Conservation (phyloP, 106 monocot genomes). For the Cymbidium sinense region DNA sequence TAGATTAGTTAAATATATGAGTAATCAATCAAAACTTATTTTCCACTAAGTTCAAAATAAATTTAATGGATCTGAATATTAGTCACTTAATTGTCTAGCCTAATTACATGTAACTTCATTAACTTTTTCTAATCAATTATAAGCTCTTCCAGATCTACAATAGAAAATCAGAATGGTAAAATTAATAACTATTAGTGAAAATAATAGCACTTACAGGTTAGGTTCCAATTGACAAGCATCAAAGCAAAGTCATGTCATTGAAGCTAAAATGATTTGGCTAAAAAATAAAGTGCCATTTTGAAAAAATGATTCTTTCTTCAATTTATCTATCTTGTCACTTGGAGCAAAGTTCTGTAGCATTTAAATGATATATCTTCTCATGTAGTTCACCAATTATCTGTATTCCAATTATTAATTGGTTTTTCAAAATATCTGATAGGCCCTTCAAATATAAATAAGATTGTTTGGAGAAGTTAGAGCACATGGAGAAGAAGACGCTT, state of each 20-base stretch:
- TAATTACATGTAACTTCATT: too few species aligned
- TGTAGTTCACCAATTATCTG: constrained; percentile 48
- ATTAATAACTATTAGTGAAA: not conserved
- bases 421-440: constrained; percentile 15
- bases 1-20: too few species aligned
- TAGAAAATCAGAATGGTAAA: not conserved
- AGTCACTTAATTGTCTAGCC: too few species aligned
- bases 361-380: constrained; percentile 25
- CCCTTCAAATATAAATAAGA: constrained; percentile 16
- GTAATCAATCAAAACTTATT: too few species aligned
- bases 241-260: not conserved
- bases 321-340: constrained; percentile 54
- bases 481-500: not conserved
- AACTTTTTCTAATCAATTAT: too few species aligned
- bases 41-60: too few species aligned
- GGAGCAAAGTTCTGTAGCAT: constrained; percentile 24
- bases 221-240: not conserved
- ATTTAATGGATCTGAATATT: too few species aligned
- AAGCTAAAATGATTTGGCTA: not conserved
- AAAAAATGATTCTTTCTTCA: constrained; percentile 48
- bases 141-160: not conserved
- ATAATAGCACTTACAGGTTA: not conserved
- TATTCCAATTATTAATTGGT: constrained; percentile 23
- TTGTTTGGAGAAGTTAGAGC: not conserved
- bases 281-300: constrained; percentile 7